Percentiles rank a stretch among this genome's conserved stretches.
Evolutionary conservation across 2,329 filamentous ascomycete genomes (phyloP).

Genomic region (Orbilia javanica): DNA sequence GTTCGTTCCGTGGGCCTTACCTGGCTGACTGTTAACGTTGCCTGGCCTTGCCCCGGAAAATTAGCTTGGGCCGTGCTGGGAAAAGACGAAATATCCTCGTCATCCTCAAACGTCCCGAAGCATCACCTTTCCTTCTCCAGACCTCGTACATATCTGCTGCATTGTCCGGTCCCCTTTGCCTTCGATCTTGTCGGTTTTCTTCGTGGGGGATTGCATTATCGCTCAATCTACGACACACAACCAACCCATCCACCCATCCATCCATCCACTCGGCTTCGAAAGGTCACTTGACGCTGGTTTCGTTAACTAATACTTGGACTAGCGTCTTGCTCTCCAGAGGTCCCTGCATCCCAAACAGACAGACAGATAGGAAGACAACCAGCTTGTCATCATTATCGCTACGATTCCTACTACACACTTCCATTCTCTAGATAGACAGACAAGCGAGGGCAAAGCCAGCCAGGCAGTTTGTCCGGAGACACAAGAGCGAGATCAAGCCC

Average conservation of each 20-base stretch:
- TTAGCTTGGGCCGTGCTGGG: constrained; percentile 32
- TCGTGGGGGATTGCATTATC: constrained; percentile 21
- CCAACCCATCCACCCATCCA: constrained; percentile 13
- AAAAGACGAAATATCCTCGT: constrained; percentile 52
- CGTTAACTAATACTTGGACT: constrained; percentile 17
- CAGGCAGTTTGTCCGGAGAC: background rate
- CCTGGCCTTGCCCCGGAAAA: constrained; percentile 54
- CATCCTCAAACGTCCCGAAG: constrained; percentile 46
- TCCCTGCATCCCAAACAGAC: constrained; percentile 12
- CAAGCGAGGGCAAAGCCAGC: background rate
- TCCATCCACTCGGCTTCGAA: constrained; percentile 20
- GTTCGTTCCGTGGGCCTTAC: constrained; percentile 27
- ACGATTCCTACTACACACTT: too few relatives aligned
- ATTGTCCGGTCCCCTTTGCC: background rate
- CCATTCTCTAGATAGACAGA: background rate
- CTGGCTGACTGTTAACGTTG: constrained; percentile 16
- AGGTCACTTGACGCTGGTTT: constrained; percentile 44
- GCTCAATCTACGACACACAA: constrained; percentile 28
- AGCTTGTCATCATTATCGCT: background rate
- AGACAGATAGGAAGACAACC: constrained; percentile 5
- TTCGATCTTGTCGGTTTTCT: background rate
- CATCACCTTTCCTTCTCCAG: background rate
- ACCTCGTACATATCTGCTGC: background rate
- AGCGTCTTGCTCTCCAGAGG: constrained; percentile 30
- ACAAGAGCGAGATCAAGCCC: background rate